Percentiles rank a stretch among this genome's conserved stretches.
These are phyloP conservation scores for Malassezia japonica DNA, from an alignment of 1,284 basidiomycete species.

Conservation along the genomic window DNA sequence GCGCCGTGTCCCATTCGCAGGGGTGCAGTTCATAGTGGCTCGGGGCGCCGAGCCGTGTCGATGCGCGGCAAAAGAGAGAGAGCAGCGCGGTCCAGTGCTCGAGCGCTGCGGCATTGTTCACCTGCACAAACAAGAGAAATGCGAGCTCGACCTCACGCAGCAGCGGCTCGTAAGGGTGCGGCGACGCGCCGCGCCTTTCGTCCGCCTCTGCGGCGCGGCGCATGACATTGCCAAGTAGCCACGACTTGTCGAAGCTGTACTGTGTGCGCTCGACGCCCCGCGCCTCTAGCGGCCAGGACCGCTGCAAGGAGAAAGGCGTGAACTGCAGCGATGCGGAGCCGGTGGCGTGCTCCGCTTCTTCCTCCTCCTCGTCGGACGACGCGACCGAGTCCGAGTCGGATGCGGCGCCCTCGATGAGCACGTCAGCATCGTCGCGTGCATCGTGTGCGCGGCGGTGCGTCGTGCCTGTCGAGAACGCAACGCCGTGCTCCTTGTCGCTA, in stretches of 20 bases:
- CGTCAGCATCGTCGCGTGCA: background rate
- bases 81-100: constrained; percentile 26
- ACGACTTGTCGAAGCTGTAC: constrained; percentile 44
- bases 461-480: background rate
- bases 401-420: background rate
- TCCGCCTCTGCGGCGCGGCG: constrained; percentile 14
- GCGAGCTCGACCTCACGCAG: constrained; percentile 26
- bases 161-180: background rate
- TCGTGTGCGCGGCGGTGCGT: background rate
- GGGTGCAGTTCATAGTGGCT: constrained; percentile 20
- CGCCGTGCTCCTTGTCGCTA: background rate
- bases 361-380: background rate
- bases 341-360: background rate
- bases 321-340: constrained; percentile 13
- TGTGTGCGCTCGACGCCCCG: constrained; percentile 27
- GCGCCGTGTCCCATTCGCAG: constrained; percentile 12
- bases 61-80: constrained; percentile 23
- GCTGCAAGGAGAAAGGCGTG: constrained; percentile 28
- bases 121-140: constrained; percentile 22
- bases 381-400: background rate
- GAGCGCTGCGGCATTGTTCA: constrained; percentile 21
- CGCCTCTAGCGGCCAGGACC: constrained; percentile 35
- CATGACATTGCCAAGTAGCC: constrained; percentile 28
- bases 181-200: background rate
- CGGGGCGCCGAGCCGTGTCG: constrained; percentile 22